phyloP scores from a whole-genome alignment of 2,329 filamentous ascomycete genomes.

The Cordyceps fumosorosea region DNA sequence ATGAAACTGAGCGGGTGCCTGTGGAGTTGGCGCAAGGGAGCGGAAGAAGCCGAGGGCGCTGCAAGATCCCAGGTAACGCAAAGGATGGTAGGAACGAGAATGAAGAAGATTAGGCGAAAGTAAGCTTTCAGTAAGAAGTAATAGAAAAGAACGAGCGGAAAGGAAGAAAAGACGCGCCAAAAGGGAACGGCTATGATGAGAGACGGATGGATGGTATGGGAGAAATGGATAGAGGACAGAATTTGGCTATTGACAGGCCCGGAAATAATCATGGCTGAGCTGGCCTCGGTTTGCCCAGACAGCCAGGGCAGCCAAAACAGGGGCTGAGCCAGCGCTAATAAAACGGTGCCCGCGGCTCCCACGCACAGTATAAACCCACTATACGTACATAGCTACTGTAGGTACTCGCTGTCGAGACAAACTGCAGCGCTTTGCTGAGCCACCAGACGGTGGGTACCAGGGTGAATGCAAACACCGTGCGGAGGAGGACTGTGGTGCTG shows the following conservation, averaged over 20 bases:
- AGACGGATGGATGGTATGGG: neutral
- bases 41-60: neutral
- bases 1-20: neutral
- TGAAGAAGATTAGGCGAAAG: neutral
- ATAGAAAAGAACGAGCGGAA: neutral
- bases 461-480: too few relatives aligned
- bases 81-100: neutral
- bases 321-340: slow-evolving; percentile 6
- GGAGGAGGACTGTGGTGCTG: too few relatives aligned
- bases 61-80: neutral
- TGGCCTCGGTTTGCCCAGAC: neutral
- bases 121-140: neutral
- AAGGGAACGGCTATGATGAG: neutral
- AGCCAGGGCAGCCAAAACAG: neutral
- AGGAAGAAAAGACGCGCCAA: neutral
- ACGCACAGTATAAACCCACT: neutral
- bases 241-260: neutral
- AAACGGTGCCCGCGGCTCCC: neutral
- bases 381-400: too few relatives aligned
- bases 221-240: slow-evolving; percentile 9
- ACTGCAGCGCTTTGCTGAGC: too few relatives aligned
- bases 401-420: too few relatives aligned
- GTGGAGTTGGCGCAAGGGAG: neutral
- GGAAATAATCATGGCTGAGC: neutral
- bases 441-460: too few relatives aligned